These are phyloP conservation scores for Fusarium abutilonis DNA, from an alignment of 2,329 filamentous ascomycete species.

Conservation along the genomic window DNA sequence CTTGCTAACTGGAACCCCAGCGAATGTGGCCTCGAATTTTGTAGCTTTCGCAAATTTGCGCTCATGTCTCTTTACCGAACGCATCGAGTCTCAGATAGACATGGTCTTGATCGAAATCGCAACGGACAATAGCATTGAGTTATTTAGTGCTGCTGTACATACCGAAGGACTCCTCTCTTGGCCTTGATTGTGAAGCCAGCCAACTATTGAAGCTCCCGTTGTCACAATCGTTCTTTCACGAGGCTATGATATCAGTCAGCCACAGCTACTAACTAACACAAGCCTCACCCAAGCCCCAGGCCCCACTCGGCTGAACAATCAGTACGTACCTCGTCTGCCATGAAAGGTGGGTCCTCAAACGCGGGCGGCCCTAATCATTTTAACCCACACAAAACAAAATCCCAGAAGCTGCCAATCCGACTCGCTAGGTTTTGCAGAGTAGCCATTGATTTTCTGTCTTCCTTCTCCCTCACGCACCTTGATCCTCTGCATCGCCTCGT, in stretches of 20 bases:
- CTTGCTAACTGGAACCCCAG: not conserved
- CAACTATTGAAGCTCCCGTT: too few relatives aligned
- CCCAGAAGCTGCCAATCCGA: slow-evolving; percentile 44
- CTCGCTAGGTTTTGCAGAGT: slow-evolving; percentile 46
- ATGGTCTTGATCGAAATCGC: too few relatives aligned
- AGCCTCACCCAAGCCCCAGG: not conserved
- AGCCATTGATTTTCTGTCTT: slow-evolving; percentile 46
- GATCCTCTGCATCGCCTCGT: slow-evolving; percentile 54
- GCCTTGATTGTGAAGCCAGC: too few relatives aligned
- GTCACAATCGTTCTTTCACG: too few relatives aligned
- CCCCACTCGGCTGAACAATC: slow-evolving; percentile 3
- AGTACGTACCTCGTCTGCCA: slow-evolving; percentile 14
- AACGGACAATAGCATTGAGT: too few relatives aligned
- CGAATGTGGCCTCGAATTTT: not conserved
- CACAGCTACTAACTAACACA: not conserved
- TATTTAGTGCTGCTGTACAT: too few relatives aligned
- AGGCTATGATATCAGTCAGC: slow-evolving; percentile 2
- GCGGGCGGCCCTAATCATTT: slow-evolving; percentile 58
- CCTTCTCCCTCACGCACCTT: slow-evolving; percentile 52
- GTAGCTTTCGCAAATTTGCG: not conserved
- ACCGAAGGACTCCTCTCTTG: too few relatives aligned
- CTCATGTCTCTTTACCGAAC: not conserved
- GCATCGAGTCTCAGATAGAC: too few relatives aligned
- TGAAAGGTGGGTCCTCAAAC: slow-evolving; percentile 40
- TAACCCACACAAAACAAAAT: slow-evolving; percentile 62